Percentiles rank a stretch among this genome's conserved stretches.
Conservation (phyloP, 2,329 filamentous ascomycete species). For the Aspergillus ibericus region DNA sequence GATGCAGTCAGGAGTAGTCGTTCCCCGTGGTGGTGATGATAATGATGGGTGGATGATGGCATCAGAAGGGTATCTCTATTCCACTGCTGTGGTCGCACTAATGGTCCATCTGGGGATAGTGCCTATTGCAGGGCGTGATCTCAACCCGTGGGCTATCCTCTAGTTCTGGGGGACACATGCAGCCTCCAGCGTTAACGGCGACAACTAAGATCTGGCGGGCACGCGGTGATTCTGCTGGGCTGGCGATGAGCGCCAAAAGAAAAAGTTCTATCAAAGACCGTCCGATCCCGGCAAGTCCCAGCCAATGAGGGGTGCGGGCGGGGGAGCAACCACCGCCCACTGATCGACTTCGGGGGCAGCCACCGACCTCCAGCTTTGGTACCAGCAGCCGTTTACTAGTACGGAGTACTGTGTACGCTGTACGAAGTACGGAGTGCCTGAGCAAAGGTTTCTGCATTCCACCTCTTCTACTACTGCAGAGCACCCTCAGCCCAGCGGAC, state of each 20-base stretch:
- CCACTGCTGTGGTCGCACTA: not conserved
- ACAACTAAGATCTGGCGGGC: not conserved
- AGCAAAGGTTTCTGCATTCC: no score
- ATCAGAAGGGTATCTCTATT: slow-evolving; percentile 1
- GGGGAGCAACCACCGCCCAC: slow-evolving; percentile 2
- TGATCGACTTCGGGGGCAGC: not conserved
- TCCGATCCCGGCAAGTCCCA: slow-evolving; percentile 6
- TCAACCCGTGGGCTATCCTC: not conserved
- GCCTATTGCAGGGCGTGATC: not conserved
- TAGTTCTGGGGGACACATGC: not conserved
- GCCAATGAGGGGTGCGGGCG: slow-evolving; percentile 1
- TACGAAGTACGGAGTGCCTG: no score
- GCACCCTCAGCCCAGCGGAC: no score
- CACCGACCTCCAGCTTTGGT: not conserved
- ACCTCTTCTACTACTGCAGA: no score
- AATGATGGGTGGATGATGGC: slow-evolving; percentile 2
- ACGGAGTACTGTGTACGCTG: not conserved
- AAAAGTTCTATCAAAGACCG: not conserved
- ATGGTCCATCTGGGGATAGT: not conserved
- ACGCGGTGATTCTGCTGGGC: not conserved
- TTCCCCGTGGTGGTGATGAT: not conserved
- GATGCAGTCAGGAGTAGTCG: slow-evolving; percentile 16
- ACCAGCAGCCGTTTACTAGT: no score
- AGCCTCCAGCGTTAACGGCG: not conserved
- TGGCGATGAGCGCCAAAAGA: not conserved